Evolutionary conservation across 2,329 filamentous ascomycete genomes (phyloP), one percentile per base, ranked within the genome.

Genomic region (Cercospora sp.): DNA sequence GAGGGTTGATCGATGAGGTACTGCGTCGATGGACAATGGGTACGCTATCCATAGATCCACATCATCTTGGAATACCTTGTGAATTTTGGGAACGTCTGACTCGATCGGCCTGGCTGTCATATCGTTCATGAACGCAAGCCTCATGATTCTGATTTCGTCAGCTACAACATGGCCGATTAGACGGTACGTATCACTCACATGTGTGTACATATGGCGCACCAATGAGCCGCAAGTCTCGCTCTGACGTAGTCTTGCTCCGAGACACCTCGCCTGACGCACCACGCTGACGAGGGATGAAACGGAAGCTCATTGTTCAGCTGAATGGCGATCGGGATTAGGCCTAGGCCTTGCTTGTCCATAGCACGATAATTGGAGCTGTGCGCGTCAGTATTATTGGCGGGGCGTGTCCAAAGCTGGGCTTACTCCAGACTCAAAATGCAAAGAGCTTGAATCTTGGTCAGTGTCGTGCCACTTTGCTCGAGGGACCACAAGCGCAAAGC

Each of bases 401-500:
- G 2, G 16, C 3, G 21, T 16, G 3, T 28, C 13, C 5, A 3
- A 16, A 28, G 3, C 1, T 8, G 58, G 21, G 34, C 60, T 49
- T 43, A 70, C 69, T 70, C 66, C 9, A 70, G 28, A n/a, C 63
- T 30, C 26, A 70, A 40, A 1, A 70, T 57, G 18, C 66, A 69
- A 18, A 70, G 51, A 10, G 66, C 69, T 64, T 70, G 69, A 1
- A 65, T 63, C 21, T 65, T 70, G 30, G 64, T 57, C 7, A 70
- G 26, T 24, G 51, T 62, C 3, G 69, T 43, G n/a, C 64, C 43
- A 18, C 49, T 24, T 18, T 60, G 18, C 21, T 70, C 69, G 3
- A 66, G 60, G 0, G 61, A 30, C 67, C 63, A 69, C 13, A 70
- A 10, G 12, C 64, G 64, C 21, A 70, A 49, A 3, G 69, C 67